phyloP scores from a whole-genome alignment of 176 grass and related monocot genomes.

The Paspalum vaginatum region DNA sequence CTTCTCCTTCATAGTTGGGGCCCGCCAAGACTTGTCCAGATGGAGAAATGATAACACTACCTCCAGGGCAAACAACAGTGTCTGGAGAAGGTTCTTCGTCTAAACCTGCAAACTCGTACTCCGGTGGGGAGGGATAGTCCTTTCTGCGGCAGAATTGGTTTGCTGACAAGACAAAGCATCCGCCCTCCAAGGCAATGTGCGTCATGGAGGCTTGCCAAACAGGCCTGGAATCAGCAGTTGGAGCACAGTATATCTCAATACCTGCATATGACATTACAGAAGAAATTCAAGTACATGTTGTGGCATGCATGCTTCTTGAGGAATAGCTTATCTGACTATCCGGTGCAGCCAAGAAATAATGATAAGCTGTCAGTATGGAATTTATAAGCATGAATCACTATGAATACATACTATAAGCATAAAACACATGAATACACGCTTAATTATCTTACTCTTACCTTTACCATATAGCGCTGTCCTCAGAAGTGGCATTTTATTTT shows the following conservation, averaged over 20 bases:
- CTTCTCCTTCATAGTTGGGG: conserved; percentile 90
- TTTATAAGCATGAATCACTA: not conserved
- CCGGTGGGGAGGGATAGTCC: conserved; percentile 81
- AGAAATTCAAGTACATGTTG: not conserved
- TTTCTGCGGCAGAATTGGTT: conserved; percentile 91
- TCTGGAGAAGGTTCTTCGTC: conserved; percentile 81
- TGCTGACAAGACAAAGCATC: conserved; percentile 89
- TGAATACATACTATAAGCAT: not conserved
- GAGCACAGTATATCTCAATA: conserved; percentile 92
- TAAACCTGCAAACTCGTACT: conserved; percentile 66
- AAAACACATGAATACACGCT: too few species aligned
- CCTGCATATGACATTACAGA: conserved; percentile 48
- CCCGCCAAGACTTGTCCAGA: conserved; percentile 76
- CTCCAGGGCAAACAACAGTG: conserved; percentile 79
- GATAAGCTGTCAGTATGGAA: not conserved
- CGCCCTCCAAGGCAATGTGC: conserved; percentile 86
- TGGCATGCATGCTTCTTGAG: not conserved
- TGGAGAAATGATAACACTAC: conserved; percentile 96
- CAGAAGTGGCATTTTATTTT: conserved; percentile 94
- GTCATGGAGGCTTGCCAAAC: conserved; percentile 94
- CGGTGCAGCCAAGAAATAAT: too few species aligned
- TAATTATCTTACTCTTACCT: conserved; percentile 47
- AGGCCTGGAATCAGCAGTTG: conserved; percentile 82
- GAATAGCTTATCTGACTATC: conserved; percentile 1
- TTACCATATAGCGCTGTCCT: conserved; percentile 88